Conservation (phyloP, 805 yeast species). For the Ogataea saltuana region DNA sequence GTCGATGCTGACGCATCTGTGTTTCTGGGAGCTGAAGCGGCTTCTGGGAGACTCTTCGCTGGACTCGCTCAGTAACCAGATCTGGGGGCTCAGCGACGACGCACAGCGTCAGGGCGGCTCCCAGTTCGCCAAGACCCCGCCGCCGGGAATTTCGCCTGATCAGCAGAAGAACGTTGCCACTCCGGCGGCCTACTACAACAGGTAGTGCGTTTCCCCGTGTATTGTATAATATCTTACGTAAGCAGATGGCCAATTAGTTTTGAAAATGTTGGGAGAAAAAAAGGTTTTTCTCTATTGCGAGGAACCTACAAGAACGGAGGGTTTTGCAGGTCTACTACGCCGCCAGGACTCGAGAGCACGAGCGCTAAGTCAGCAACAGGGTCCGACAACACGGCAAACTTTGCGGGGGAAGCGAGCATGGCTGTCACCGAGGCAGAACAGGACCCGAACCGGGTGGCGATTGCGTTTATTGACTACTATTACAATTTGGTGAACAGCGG, state of each 20-base stretch:
- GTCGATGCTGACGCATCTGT: slow-evolving; percentile 60
- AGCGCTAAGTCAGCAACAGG: too few relatives aligned
- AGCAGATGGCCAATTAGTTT: background rate
- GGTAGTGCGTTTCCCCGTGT: too few relatives aligned
- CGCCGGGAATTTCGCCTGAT: slow-evolving; percentile 22
- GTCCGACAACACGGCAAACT: too few relatives aligned
- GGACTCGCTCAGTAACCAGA: slow-evolving; percentile 27
- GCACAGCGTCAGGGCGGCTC: slow-evolving; percentile 1
- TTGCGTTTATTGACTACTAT: slow-evolving; percentile 50
- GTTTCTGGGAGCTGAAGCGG: slow-evolving; percentile 57
- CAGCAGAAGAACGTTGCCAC: slow-evolving; percentile 24
- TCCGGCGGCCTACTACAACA: slow-evolving; percentile 29
- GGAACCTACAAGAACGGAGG: too few relatives aligned
- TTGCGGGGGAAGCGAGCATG: slow-evolving; percentile 12
- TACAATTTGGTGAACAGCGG: slow-evolving; percentile 47
- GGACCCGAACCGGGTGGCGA: slow-evolving; percentile 43
- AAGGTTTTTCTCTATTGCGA: background rate
- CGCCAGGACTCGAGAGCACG: too few relatives aligned
- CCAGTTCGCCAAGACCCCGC: slow-evolving; percentile 18
- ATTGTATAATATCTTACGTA: background rate
- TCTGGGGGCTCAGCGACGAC: slow-evolving; percentile 35
- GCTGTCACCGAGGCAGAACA: slow-evolving; percentile 27
- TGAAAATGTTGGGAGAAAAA: background rate
- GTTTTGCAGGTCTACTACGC: too few relatives aligned
- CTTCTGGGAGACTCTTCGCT: slow-evolving; percentile 24